A percentile compares a stretch with the other conserved stretches of the same genome.
Evolutionary conservation across 2,329 filamentous ascomycete genomes (phyloP).

Genomic region (Phaeoacremonium minimum): DNA sequence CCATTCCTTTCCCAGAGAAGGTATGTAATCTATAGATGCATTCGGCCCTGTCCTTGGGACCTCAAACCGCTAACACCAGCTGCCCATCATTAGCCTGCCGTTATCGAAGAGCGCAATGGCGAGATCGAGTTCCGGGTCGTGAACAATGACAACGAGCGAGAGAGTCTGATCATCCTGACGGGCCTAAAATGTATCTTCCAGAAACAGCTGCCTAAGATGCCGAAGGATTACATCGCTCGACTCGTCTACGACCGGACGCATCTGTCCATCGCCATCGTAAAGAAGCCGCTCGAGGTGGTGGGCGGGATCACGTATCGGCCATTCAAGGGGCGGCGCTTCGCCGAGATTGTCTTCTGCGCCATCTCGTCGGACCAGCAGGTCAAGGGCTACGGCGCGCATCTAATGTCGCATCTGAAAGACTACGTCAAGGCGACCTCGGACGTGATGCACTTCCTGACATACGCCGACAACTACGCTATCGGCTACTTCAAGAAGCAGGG

Average conservation of each 20-base stretch:
- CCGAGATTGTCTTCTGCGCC: slow-evolving; percentile 98
- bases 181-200: slow-evolving; percentile 98
- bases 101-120: slow-evolving; percentile 87
- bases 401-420: slow-evolving; percentile 97
- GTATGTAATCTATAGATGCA: too few species aligned
- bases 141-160: slow-evolving; percentile 87
- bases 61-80: slow-evolving; percentile 10
- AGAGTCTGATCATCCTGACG: slow-evolving; percentile 90
- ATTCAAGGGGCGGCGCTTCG: slow-evolving; percentile 87
- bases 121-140: slow-evolving; percentile 97
- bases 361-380: slow-evolving; percentile 98
- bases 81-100: slow-evolving; percentile 63
- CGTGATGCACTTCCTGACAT: slow-evolving; percentile 98
- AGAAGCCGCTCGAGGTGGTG: slow-evolving; percentile 92
- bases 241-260: slow-evolving; percentile 97
- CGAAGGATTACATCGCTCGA: slow-evolving; percentile 96
- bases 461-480: slow-evolving; percentile 98
- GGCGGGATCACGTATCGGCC: slow-evolving; percentile 95
- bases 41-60: neutral
- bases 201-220: slow-evolving; percentile 98
- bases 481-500: slow-evolving; percentile 99
- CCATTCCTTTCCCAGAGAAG: slow-evolving; percentile 86
- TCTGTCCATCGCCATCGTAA: slow-evolving; percentile 93
- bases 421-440: slow-evolving; percentile 96
- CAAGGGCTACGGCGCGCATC: slow-evolving; percentile 94